A percentile compares a stretch with the other conserved stretches of the same genome.
phyloP scores from a whole-genome alignment of 2,329 filamentous ascomycete genomes.

The Cordyceps tenuipes region DNA sequence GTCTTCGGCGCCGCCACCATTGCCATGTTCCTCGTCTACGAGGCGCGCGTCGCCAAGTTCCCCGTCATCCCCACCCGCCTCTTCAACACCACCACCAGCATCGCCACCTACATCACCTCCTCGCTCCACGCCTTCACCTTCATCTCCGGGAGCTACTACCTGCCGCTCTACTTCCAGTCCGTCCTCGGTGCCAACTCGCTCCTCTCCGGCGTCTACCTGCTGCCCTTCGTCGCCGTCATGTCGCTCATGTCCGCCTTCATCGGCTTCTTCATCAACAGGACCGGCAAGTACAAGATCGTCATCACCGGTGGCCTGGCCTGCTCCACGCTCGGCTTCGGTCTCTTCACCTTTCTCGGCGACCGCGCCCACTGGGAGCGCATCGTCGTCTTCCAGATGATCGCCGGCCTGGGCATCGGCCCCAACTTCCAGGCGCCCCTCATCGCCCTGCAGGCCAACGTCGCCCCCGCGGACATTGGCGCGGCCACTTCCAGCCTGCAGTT shows the following conservation, averaged over 20 bases:
- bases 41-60: conserved; percentile 64
- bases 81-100: conserved; percentile 58
- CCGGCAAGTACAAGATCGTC: conserved; percentile 54
- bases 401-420: conserved; percentile 56
- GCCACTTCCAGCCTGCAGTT: conserved; percentile 61
- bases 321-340: conserved; percentile 56
- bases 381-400: conserved; percentile 53
- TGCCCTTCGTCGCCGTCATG: conserved; percentile 61
- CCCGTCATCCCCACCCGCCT: conserved; percentile 70
- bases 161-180: conserved; percentile 79
- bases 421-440: conserved; percentile 64
- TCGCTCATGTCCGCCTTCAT: conserved; percentile 53
- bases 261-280: conserved; percentile 52
- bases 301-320: conserved; percentile 52
- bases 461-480: conserved; percentile 56
- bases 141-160: conserved; percentile 69
- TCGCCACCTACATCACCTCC: conserved; percentile 55
- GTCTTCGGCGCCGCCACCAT: conserved; percentile 61
- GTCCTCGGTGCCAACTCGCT: conserved; percentile 61
- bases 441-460: conserved; percentile 55
- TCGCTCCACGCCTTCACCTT: conserved; percentile 72
- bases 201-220: conserved; percentile 63
- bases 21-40: conserved; percentile 60
- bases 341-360: conserved; percentile 53
- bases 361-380: conserved; percentile 46